phyloP scores from a whole-genome alignment of 495 filamentous ascomycete genomes.

The Neurospora sp. region DNA sequence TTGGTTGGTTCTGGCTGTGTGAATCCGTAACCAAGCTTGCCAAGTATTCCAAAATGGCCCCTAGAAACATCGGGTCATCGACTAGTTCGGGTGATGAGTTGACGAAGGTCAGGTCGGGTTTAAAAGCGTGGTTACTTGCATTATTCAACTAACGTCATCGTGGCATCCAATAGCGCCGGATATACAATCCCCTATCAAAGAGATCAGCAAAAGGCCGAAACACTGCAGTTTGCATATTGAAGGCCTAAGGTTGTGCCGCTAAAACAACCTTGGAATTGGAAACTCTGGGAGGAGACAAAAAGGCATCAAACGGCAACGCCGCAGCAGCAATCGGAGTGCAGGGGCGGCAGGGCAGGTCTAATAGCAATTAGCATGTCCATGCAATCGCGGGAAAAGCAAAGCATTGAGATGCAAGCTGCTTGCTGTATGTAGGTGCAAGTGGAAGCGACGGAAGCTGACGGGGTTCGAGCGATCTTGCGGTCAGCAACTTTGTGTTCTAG shows the following conservation, averaged over 20 bases:
- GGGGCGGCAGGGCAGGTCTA: background rate
- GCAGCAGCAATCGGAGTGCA: background rate
- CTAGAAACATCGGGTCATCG: background rate
- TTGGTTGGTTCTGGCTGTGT: background rate
- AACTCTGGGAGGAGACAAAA: background rate
- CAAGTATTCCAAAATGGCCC: background rate
- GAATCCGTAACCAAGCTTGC: background rate
- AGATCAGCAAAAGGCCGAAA: background rate
- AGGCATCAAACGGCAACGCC: background rate
- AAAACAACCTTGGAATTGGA: background rate
- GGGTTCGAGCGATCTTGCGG: background rate
- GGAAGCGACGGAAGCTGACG: background rate
- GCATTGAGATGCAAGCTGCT: background rate
- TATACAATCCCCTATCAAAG: background rate
- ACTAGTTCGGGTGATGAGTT: background rate
- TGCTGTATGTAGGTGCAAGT: background rate
- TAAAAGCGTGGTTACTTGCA: background rate
- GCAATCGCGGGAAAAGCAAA: background rate
- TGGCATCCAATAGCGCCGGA: background rate
- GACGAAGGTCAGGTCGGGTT: background rate
- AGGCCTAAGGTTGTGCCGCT: background rate
- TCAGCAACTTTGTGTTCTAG: background rate
- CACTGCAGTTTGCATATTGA: background rate
- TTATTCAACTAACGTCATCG: background rate
- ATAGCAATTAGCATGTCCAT: background rate